These are phyloP conservation scores for Tetrapisispora pingtungensis DNA, from an alignment of 805 yeast genomes.

Conservation along the genomic window DNA sequence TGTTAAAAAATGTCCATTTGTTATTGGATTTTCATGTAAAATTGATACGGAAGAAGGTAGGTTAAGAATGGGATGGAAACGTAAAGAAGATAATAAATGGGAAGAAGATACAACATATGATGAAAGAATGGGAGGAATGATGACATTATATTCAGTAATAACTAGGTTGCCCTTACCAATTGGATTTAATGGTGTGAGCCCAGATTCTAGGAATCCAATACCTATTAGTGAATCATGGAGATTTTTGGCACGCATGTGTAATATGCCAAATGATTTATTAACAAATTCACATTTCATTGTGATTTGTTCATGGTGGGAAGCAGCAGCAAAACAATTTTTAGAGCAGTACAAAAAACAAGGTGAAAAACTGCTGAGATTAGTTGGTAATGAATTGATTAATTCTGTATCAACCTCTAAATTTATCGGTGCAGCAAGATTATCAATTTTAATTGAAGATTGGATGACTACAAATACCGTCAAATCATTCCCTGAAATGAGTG, in stretches of 20 bases:
- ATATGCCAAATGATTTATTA: conserved; percentile 40
- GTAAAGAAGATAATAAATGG: conserved; percentile 34
- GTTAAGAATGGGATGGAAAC: conserved; percentile 77
- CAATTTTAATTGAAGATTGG: conserved; percentile 78
- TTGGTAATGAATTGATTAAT: conserved; percentile 45
- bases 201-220: conserved; percentile 37
- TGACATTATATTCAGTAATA: conserved; percentile 68
- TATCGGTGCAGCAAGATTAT: conserved; percentile 72
- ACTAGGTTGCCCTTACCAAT: conserved; percentile 39
- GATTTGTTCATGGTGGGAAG: conserved; percentile 88
- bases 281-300: conserved; percentile 63
- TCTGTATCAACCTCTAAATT: conserved; percentile 40
- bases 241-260: conserved; percentile 61
- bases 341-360: conserved; percentile 62
- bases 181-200: conserved; percentile 16
- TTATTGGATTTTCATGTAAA: conserved; percentile 70
- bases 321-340: conserved; percentile 49
- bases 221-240: conserved; percentile 56
- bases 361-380: conserved; percentile 42
- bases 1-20: conserved; percentile 82
- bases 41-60: conserved; percentile 80
- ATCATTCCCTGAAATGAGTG: conserved; percentile 29
- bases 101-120: conserved; percentile 58
- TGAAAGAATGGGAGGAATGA: conserved; percentile 82
- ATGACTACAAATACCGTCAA: conserved; percentile 35